A percentile compares a stretch with the other conserved stretches of the same genome.
Evolutionary conservation across 2,329 filamentous ascomycete species (phyloP).

Genomic region (Talaromyces sp.): DNA sequence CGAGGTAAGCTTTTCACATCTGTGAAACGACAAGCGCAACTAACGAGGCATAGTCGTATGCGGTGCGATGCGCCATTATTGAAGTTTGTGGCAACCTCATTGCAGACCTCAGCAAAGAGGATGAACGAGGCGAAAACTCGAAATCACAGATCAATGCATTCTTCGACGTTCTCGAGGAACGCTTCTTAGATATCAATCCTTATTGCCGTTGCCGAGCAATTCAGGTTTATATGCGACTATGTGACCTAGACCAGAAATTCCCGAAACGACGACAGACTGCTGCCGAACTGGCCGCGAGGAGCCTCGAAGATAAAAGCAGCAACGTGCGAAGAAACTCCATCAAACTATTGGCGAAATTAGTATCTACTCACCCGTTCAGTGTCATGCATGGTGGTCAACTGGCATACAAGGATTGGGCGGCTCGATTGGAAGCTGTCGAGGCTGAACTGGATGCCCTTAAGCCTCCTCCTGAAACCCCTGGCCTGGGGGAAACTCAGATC

Average conservation of each 20-base stretch:
- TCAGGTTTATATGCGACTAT: slow-evolving; percentile 87
- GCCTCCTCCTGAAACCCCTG: slow-evolving; percentile 68
- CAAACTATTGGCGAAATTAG: slow-evolving; percentile 78
- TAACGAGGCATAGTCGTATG: slow-evolving; percentile 64
- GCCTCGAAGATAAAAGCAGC: slow-evolving; percentile 95
- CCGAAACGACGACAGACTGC: slow-evolving; percentile 84
- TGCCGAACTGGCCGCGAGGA: slow-evolving; percentile 79
- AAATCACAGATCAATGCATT: slow-evolving; percentile 95
- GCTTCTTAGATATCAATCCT: slow-evolving; percentile 93
- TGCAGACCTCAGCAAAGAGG: slow-evolving; percentile 79
- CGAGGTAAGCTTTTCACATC: slow-evolving; percentile 55
- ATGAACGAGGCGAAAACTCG: slow-evolving; percentile 85
- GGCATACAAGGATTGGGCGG: slow-evolving; percentile 77
- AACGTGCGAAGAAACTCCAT: slow-evolving; percentile 94
- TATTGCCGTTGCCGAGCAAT: slow-evolving; percentile 90
- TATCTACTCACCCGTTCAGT: slow-evolving; percentile 91
- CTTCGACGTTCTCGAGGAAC: slow-evolving; percentile 92
- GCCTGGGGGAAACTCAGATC: slow-evolving; percentile 66
- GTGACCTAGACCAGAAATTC: slow-evolving; percentile 93
- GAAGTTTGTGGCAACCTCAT: slow-evolving; percentile 97
- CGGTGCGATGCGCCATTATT: slow-evolving; percentile 85
- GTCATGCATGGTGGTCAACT: slow-evolving; percentile 86
- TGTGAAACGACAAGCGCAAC: background rate
- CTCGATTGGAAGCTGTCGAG: slow-evolving; percentile 75
- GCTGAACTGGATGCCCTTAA: slow-evolving; percentile 74